A percentile compares a stretch with the other conserved stretches of the same genome.
Evolutionary conservation across 768 basidiomycete genomes (phyloP).

Genomic region (Saitozyma podzolica): DNA sequence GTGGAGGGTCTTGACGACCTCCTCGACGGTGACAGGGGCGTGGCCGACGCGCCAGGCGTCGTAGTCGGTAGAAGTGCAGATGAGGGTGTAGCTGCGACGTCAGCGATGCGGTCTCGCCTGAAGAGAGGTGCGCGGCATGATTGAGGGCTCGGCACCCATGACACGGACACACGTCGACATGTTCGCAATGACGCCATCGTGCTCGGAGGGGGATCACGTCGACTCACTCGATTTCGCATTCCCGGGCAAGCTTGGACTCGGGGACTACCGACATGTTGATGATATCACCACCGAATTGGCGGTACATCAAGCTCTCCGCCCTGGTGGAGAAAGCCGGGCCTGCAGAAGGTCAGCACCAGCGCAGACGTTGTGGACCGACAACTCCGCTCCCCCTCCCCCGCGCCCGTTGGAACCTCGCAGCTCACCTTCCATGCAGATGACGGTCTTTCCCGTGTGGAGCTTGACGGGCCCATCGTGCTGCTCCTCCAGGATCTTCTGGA

Average conservation of each 20-base stretch:
- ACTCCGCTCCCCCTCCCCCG: no score
- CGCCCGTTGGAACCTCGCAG: neutral
- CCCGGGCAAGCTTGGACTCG: slow-evolving; percentile 93
- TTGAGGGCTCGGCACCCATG: no score
- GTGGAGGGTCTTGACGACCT: slow-evolving; percentile 84
- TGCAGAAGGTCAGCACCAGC: slow-evolving; percentile 8
- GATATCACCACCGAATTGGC: slow-evolving; percentile 69
- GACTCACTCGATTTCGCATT: slow-evolving; percentile 84
- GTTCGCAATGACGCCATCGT: neutral
- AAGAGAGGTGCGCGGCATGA: no score
- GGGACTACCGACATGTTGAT: slow-evolving; percentile 90
- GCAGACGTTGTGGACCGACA: no score
- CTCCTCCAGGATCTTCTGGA: slow-evolving; percentile 64
- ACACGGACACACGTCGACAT: neutral
- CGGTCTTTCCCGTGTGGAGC: slow-evolving; percentile 77
- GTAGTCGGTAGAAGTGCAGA: slow-evolving; percentile 80
- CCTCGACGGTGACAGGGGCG: slow-evolving; percentile 81
- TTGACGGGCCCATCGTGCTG: slow-evolving; percentile 62
- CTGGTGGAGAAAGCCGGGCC: slow-evolving; percentile 87
- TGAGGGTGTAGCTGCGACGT: slow-evolving; percentile 76
- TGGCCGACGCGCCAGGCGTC: slow-evolving; percentile 86
- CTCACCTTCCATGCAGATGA: slow-evolving; percentile 96
- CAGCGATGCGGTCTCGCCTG: neutral
- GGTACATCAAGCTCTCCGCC: slow-evolving; percentile 92
- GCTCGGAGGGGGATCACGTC: neutral